phyloP scores from a whole-genome alignment of 2,329 filamentous ascomycete genomes.

The Alternaria arbusti region DNA sequence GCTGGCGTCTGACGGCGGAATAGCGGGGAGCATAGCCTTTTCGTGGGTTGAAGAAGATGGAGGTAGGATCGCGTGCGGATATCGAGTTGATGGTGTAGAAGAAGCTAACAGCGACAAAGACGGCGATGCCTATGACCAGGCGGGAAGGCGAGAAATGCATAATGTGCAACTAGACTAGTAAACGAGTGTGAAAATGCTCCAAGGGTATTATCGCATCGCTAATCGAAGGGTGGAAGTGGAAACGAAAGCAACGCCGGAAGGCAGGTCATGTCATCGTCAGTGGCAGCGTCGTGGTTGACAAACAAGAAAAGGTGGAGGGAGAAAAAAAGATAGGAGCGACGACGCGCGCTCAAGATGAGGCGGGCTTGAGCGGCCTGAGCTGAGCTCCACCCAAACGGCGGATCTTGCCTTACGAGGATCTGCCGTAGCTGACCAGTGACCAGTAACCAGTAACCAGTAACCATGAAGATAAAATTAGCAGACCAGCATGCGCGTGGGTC shows the following conservation, averaged over 20 bases:
- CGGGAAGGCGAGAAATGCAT: constrained; percentile 34
- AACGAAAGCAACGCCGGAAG: not conserved
- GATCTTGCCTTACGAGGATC: constrained; percentile 9
- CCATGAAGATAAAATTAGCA: constrained; percentile 15
- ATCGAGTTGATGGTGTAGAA: constrained; percentile 34
- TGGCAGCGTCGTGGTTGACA: not conserved
- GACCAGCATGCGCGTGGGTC: constrained; percentile 2
- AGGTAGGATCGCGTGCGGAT: constrained; percentile 44
- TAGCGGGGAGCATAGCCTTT: constrained; percentile 43
- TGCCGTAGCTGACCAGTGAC: constrained; percentile 1
- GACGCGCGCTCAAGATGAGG: constrained; percentile 1
- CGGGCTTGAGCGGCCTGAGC: constrained; percentile 9
- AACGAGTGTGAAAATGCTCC: constrained; percentile 5
- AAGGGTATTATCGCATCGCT: constrained; percentile 17
- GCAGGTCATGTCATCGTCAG: constrained; percentile 17
- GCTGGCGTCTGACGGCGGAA: constrained; percentile 36
- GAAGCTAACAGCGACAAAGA: constrained; percentile 23
- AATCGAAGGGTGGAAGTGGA: not conserved
- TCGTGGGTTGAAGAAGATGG: constrained; percentile 44
- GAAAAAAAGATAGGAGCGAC: constrained; percentile 17
- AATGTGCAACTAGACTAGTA: constrained; percentile 4
- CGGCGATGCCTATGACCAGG: constrained; percentile 24
- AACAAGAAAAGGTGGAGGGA: not conserved
- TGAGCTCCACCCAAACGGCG: constrained; percentile 10
- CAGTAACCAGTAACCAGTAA: not conserved